Evolutionary conservation across 305 asterid species (phyloP).

Genomic region (Coffea humblotiana): DNA sequence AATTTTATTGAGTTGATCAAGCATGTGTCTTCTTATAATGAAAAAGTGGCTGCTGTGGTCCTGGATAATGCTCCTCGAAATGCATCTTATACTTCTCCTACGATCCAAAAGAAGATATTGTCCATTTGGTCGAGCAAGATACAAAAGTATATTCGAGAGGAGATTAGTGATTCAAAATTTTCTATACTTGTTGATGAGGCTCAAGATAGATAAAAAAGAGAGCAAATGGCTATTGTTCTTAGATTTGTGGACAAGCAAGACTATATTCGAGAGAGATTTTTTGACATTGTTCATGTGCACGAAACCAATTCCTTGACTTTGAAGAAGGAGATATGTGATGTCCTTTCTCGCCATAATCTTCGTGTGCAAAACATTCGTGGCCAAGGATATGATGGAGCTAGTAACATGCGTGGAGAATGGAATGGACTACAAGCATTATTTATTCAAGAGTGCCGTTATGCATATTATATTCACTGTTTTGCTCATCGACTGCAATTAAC

Average conservation of each 20-base stretch:
- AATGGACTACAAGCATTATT: background rate
- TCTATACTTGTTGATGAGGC: background rate
- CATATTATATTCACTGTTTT: background rate
- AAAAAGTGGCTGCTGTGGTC: background rate
- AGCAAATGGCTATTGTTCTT: background rate
- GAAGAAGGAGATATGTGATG: background rate
- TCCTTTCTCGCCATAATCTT: background rate
- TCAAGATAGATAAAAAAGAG: background rate
- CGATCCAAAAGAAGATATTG: background rate
- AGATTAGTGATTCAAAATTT: background rate
- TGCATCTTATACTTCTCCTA: background rate
- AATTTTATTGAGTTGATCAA: background rate
- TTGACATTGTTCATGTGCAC: background rate
- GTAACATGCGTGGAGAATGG: slow-evolving; percentile 1
- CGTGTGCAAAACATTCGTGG: background rate
- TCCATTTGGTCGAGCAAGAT: background rate
- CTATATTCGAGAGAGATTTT: background rate
- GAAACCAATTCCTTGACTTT: background rate
- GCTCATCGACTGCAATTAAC: background rate
- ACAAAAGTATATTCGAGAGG: background rate
- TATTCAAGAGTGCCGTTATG: background rate
- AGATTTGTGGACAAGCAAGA: background rate
- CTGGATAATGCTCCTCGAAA: background rate
- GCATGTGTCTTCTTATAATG: background rate
- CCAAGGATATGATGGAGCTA: slow-evolving; percentile 3